Percentiles rank a stretch among this genome's conserved stretches.
Conservation (phyloP, 2,329 filamentous ascomycete genomes). For the Diaporthe citriasiana region DNA sequence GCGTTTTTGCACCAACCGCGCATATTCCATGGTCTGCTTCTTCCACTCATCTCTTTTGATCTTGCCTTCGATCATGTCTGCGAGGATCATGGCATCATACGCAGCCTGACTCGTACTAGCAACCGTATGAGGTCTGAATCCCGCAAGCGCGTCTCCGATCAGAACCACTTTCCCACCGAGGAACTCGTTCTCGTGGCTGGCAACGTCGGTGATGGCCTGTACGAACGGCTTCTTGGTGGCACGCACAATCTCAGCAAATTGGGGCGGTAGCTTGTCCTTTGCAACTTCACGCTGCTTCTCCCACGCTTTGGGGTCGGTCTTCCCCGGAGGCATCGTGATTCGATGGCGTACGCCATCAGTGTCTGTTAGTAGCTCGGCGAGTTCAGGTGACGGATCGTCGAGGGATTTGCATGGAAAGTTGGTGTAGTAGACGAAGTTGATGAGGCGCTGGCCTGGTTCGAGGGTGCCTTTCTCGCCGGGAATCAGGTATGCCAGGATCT, state of each 20-base stretch:
- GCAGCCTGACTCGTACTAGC: slow-evolving; percentile 57
- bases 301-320: slow-evolving; percentile 51
- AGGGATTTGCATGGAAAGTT: slow-evolving; percentile 50
- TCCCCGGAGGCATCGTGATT: slow-evolving; percentile 56
- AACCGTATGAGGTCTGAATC: slow-evolving; percentile 60
- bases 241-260: slow-evolving; percentile 57
- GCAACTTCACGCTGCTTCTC: slow-evolving; percentile 53
- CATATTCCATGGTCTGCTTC: slow-evolving; percentile 52
- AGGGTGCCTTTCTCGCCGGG: slow-evolving; percentile 56
- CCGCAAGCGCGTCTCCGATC: slow-evolving; percentile 60
- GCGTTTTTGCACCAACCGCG: slow-evolving; percentile 51
- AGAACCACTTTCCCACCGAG: slow-evolving; percentile 57
- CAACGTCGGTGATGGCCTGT: slow-evolving; percentile 56
- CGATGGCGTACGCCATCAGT: slow-evolving; percentile 49
- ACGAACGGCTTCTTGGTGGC: slow-evolving; percentile 58
- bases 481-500: slow-evolving; percentile 59
- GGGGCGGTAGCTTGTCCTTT: slow-evolving; percentile 52
- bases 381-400: slow-evolving; percentile 47
- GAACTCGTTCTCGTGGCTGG: slow-evolving; percentile 53
- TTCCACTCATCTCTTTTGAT: slow-evolving; percentile 52
- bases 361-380: slow-evolving; percentile 55
- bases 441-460: slow-evolving; percentile 54
- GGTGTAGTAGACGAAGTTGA: slow-evolving; percentile 63
- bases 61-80: slow-evolving; percentile 51
- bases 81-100: slow-evolving; percentile 47